Conservation (phyloP, 2,329 filamentous ascomycete species). For the Hansfordia pulvinata region DNA sequence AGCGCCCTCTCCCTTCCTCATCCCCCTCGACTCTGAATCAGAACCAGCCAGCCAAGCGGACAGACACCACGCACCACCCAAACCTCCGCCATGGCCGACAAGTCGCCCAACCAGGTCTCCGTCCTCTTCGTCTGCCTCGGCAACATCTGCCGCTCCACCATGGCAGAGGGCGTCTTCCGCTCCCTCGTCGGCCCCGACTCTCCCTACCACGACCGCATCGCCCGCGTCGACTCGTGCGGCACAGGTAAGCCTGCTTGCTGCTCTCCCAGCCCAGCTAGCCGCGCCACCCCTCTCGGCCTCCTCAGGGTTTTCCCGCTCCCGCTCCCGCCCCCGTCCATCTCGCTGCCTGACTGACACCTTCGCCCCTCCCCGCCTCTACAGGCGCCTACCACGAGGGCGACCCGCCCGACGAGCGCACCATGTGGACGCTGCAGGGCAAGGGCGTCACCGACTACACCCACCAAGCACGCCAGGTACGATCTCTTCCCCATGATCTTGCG, state of each 20-base stretch:
- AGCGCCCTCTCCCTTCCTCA: no score
- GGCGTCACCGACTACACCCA: slow-evolving; percentile 69
- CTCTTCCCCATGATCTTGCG: slow-evolving; percentile 24
- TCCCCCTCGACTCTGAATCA: no score
- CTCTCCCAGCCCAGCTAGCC: slow-evolving; percentile 1
- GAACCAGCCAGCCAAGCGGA: no score
- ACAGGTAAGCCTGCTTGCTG: slow-evolving; percentile 36
- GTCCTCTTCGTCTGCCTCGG: slow-evolving; percentile 93
- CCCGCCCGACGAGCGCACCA: slow-evolving; percentile 68
- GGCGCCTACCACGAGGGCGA: slow-evolving; percentile 74
- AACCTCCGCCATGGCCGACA: no score
- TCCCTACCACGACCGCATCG: slow-evolving; percentile 45
- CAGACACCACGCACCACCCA: no score
- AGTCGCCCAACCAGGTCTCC: slow-evolving; percentile 42
- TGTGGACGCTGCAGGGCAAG: slow-evolving; percentile 61
- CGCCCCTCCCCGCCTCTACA: slow-evolving; percentile 12
- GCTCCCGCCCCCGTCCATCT: not conserved
- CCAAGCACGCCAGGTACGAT: slow-evolving; percentile 60
- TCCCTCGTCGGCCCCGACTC: slow-evolving; percentile 46
- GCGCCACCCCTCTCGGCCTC: not conserved
- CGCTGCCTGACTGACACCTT: not conserved
- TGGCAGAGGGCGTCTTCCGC: slow-evolving; percentile 91
- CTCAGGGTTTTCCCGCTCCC: slow-evolving; percentile 1
- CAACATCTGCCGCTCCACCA: slow-evolving; percentile 89
- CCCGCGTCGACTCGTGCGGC: slow-evolving; percentile 72